Conservation (phyloP, 805 yeast genomes). For the Barnettozyma sp. region DNA sequence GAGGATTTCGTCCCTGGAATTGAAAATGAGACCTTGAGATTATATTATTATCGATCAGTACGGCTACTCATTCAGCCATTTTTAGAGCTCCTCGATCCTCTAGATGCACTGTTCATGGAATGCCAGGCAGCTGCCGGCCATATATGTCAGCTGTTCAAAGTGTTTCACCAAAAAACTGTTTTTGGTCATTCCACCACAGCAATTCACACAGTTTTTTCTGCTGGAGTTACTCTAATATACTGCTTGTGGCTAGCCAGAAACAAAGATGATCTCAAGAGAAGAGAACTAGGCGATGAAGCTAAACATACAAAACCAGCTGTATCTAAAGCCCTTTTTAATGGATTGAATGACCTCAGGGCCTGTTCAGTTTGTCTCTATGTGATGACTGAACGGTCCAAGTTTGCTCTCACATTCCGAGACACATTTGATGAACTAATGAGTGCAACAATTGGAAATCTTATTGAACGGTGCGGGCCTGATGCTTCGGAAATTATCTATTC, state of each 20-base stretch:
- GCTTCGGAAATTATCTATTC: slow-evolving; percentile 48
- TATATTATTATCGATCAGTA: slow-evolving; percentile 55
- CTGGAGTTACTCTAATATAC: slow-evolving; percentile 60
- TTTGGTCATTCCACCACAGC: slow-evolving; percentile 60
- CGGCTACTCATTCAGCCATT: slow-evolving; percentile 58
- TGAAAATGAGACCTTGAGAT: slow-evolving; percentile 52
- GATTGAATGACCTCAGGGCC: slow-evolving; percentile 57
- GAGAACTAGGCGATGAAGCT: slow-evolving; percentile 47
- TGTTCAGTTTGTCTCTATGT: slow-evolving; percentile 59
- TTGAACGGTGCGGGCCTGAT: slow-evolving; percentile 58
- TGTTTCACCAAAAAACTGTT: slow-evolving; percentile 55
- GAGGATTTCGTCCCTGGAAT: slow-evolving; percentile 39
- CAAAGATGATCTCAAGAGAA: slow-evolving; percentile 49
- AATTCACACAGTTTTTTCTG: slow-evolving; percentile 60
- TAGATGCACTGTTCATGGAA: slow-evolving; percentile 51
- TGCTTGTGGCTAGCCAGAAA: slow-evolving; percentile 63
- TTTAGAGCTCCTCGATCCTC: slow-evolving; percentile 53
- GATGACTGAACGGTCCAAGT: slow-evolving; percentile 58
- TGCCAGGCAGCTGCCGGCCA: slow-evolving; percentile 72
- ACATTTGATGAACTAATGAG: slow-evolving; percentile 61
- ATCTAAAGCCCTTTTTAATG: slow-evolving; percentile 45
- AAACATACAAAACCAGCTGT: slow-evolving; percentile 56
- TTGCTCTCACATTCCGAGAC: slow-evolving; percentile 56
- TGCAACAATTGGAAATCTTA: slow-evolving; percentile 56
- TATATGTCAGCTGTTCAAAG: slow-evolving; percentile 56